Conservation (phyloP, 805 yeast genomes). For the Lachancea sp. region DNA sequence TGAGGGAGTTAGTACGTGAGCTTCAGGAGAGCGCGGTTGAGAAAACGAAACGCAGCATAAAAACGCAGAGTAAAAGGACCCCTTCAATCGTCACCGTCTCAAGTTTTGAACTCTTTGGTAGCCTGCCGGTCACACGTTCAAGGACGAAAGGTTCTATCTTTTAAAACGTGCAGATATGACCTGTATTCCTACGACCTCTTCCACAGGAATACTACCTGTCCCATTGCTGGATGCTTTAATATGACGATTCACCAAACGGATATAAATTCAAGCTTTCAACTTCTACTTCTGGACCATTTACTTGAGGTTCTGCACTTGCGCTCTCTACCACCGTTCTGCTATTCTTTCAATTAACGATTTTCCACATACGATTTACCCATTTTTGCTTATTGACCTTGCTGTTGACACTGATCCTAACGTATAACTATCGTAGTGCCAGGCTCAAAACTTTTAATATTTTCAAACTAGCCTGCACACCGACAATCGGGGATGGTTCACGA, state of each 20-base stretch:
- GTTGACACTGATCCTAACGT: slow-evolving; percentile 13
- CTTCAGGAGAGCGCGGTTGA: not conserved
- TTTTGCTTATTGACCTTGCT: slow-evolving; percentile 33
- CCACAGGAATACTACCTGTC: no score
- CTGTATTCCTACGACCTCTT: no score
- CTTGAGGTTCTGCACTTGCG: not conserved
- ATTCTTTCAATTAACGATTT: not conserved
- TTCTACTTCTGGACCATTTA: not conserved
- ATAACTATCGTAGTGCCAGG: not conserved
- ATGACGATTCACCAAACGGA: no score
- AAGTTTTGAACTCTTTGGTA: no score
- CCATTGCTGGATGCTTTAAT: no score
- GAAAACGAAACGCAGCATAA: not conserved
- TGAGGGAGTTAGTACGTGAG: slow-evolving; percentile 12
- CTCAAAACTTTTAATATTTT: slow-evolving; percentile 7
- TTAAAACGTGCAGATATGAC: no score
- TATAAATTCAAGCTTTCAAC: not conserved
- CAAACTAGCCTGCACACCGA: not conserved
- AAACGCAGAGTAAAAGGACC: not conserved
- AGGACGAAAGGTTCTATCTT: no score
- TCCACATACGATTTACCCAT: slow-evolving; percentile 39
- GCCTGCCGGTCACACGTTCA: no score
- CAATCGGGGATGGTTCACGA: not conserved
- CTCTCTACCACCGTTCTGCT: not conserved
- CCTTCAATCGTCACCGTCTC: not conserved